Base-by-base conservation (phyloP, 331 rosid genomes). In the Rhamnella rubrinervis region DNA sequence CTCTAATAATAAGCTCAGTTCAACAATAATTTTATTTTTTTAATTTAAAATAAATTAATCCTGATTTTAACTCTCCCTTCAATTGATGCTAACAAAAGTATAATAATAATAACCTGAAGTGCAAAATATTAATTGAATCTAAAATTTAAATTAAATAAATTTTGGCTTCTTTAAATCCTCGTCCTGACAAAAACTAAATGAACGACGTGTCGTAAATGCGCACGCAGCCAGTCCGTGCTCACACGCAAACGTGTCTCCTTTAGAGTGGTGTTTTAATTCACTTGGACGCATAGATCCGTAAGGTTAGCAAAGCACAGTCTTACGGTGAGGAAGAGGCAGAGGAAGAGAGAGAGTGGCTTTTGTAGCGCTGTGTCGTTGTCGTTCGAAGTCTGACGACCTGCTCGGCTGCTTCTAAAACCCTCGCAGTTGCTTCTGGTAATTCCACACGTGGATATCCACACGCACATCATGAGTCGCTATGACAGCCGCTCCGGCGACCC, bases 401-500 rank as follows among this genome's bases (percentile, higher is more conserved):
- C 47, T 40, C 55, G 2, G 61, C 77, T 37, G 39, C 57, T 46
- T 58, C 85, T 73, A 59, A 82, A 85, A 79, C 77, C 85, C 80
- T 52, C 47, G 39, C 70, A 65, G 8, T 70, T 59, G 53, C 20
- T 23, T 50, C 64, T 5, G 44, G 37, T 51, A 61, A 50, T 57
- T 70, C 63, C 67, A 58, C 68, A 61, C 25, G 65, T n/a, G 7
- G 65, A 62, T 8, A 18, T 19, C 20, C 31, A 15, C 66, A 49
- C 63, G 46, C 38, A 23, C 71, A 65, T 56, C 80, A 95, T 91
- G 97, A 95, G 97, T 82, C 97, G 96, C 84, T 89, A 95, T 75
- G 99, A 95, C 65, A 87, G 88, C 76, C 99, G 96, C 87, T 84
- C 93, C 81, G 90, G 84, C 58, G 99, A 95, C 89, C 96, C 99